Evolutionary conservation across 768 basidiomycete species (phyloP).

Genomic region (Cystobasidiopsis lactophilus): DNA sequence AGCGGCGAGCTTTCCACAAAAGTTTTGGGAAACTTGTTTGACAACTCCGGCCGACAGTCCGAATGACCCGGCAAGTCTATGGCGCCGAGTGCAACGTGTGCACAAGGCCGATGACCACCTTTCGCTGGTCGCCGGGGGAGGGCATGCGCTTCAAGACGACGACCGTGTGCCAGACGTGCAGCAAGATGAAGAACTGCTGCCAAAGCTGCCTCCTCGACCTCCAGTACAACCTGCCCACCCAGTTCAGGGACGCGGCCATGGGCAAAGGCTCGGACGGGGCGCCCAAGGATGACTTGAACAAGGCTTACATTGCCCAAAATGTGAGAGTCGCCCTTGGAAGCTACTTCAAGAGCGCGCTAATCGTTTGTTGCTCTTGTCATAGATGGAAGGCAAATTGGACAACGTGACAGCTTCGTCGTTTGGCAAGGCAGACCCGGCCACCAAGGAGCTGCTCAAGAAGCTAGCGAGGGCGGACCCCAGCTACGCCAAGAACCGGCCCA

Average conservation of each 20-base stretch:
- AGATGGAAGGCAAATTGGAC: not conserved
- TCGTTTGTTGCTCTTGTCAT: too few species aligned
- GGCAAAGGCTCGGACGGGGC: constrained; percentile 55
- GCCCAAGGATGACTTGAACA: constrained; percentile 88
- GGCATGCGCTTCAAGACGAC: constrained; percentile 92
- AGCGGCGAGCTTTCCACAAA: too few species aligned
- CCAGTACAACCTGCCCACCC: constrained; percentile 85
- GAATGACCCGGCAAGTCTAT: constrained; percentile 76
- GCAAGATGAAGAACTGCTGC: constrained; percentile 53
- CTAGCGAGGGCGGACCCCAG: constrained; percentile 87
- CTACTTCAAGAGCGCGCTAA: constrained; percentile 1
- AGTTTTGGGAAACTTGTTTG: too few species aligned
- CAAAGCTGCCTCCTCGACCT: constrained; percentile 93
- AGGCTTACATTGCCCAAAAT: constrained; percentile 84
- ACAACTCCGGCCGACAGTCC: too few species aligned
- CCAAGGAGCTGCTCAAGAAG: constrained; percentile 90
- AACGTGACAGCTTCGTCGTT: constrained; percentile 1
- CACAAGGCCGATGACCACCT: constrained; percentile 52
- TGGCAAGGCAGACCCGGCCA: constrained; percentile 28
- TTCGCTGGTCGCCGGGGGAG: constrained; percentile 90
- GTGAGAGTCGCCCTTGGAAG: constrained; percentile 38
- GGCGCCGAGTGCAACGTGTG: constrained; percentile 94
- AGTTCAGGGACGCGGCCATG: constrained; percentile 88
- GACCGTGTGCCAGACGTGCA: constrained; percentile 88
- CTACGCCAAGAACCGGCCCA: constrained; percentile 86